phyloP scores from a whole-genome alignment of 768 basidiomycete genomes.

The Tylopilus felleus region DNA sequence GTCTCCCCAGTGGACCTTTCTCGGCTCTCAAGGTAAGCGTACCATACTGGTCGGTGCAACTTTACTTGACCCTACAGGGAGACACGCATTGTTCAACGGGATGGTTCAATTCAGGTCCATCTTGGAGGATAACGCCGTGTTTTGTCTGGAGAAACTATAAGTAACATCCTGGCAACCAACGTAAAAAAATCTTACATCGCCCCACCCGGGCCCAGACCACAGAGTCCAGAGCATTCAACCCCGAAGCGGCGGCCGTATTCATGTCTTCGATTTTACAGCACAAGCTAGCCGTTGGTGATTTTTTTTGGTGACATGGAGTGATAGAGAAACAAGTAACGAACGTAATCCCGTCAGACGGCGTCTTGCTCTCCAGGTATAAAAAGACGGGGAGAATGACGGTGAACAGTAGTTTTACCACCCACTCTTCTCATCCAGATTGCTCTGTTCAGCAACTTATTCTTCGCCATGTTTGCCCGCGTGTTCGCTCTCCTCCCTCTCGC shows the following conservation, averaged over 20 bases:
- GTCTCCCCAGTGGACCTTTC: too few species aligned
- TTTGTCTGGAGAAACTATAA: background rate
- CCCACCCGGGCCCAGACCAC: background rate
- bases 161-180: background rate
- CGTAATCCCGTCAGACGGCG: slow-evolving; percentile 4
- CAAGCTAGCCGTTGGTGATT: background rate
- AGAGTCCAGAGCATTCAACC: background rate
- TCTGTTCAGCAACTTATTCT: background rate
- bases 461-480: slow-evolving; percentile 17
- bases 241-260: background rate
- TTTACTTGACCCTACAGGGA: background rate
- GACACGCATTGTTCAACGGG: background rate
- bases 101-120: background rate
- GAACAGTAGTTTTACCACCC: background rate
- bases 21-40: too few species aligned
- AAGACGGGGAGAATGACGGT: background rate
- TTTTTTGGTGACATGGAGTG: background rate
- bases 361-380: slow-evolving; percentile 15
- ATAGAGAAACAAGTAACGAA: background rate
- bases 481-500: slow-evolving; percentile 18
- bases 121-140: background rate
- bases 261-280: slow-evolving; percentile 5
- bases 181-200: background rate
- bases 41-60: too few species aligned
- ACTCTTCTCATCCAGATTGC: background rate